Evolutionary conservation across 768 basidiomycete species (phyloP).

Genomic region (Termitomyces sp.): DNA sequence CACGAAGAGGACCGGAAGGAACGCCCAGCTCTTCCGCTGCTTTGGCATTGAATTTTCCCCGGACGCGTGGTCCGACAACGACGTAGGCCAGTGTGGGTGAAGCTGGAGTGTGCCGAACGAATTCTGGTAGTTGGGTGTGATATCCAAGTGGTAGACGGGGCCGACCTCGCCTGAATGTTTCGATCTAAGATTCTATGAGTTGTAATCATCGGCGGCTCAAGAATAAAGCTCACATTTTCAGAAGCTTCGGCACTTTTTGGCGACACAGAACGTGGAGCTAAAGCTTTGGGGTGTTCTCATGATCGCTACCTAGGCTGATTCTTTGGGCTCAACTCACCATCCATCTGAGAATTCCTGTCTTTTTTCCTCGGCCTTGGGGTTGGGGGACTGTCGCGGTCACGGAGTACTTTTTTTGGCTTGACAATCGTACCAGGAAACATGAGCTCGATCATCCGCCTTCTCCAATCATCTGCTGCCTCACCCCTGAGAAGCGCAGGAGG

Average conservation of each 20-base stretch:
- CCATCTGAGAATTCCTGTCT: neutral
- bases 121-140: conserved; percentile 35
- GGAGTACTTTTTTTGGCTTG: conserved; percentile 8
- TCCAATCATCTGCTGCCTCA: conserved; percentile 53
- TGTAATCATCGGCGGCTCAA: neutral
- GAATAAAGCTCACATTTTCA: neutral
- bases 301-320: neutral
- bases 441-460: conserved; percentile 43
- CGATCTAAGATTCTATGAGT: conserved; percentile 16
- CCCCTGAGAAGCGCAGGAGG: conserved; percentile 39
- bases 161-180: conserved; percentile 25
- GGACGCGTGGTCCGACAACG: conserved; percentile 48
- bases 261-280: neutral
- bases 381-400: neutral
- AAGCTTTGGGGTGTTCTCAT: neutral
- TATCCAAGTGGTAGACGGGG: conserved; percentile 30
- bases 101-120: conserved; percentile 18
- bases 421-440: conserved; percentile 57
- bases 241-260: neutral
- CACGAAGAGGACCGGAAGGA: conserved; percentile 54
- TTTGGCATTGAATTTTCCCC: conserved; percentile 69
- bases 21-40: conserved; percentile 67
- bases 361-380: neutral
- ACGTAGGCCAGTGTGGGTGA: conserved; percentile 45
- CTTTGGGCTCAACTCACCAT: neutral